Conservation (phyloP, 2,329 filamentous ascomycete genomes). For the Polytolypa hystricis region DNA sequence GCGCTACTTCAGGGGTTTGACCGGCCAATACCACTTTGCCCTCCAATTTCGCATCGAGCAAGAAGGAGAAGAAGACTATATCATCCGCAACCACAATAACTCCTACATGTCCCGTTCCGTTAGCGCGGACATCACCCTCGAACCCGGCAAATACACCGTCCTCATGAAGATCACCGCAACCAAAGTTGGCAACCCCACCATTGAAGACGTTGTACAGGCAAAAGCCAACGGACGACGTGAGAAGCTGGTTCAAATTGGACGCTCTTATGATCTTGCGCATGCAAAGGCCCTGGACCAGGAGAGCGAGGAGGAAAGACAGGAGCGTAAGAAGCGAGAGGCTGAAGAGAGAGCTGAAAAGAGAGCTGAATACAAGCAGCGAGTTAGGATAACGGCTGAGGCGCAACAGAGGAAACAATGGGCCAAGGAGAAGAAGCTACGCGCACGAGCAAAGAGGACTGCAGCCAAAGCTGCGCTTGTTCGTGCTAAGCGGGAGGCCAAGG, state of each 20-base stretch:
- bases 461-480: conserved; percentile 14
- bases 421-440: conserved; percentile 26
- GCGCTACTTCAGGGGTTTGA: conserved; percentile 48
- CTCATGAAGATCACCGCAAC: conserved; percentile 63
- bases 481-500: conserved; percentile 8
- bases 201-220: conserved; percentile 57
- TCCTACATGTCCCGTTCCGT: conserved; percentile 61
- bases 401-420: conserved; percentile 32
- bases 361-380: conserved; percentile 24
- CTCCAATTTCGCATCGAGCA: conserved; percentile 50
- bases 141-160: conserved; percentile 64
- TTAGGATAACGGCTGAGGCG: conserved; percentile 28
- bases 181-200: conserved; percentile 41
- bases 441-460: conserved; percentile 21
- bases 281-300: conserved; percentile 30
- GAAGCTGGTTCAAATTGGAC: conserved; percentile 50
- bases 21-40: conserved; percentile 46
- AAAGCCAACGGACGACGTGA: conserved; percentile 55
- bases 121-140: conserved; percentile 63
- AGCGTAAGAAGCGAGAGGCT: conserved; percentile 23
- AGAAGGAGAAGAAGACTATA: conserved; percentile 49
- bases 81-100: conserved; percentile 44
- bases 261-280: conserved; percentile 37
- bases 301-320: conserved; percentile 25
- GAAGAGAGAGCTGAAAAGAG: conserved; percentile 19